Base-by-base conservation (phyloP, 495 filamentous ascomycete genomes). In the Tuber umbilicatum region DNA sequence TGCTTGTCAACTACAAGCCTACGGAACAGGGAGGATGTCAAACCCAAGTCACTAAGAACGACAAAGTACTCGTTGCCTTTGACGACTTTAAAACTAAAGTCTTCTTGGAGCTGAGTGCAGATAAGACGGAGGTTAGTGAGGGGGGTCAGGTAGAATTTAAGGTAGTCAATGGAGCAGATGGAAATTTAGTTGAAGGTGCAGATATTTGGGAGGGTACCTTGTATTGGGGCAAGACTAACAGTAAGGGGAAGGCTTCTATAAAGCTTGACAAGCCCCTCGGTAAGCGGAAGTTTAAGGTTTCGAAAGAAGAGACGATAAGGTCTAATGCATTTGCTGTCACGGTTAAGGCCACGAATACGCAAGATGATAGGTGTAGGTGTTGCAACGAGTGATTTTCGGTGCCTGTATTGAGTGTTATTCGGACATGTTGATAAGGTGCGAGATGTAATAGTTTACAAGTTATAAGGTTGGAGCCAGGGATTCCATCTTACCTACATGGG, bases 31-130 rank as follows among this genome's bases (percentile, higher is more conserved):
- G 75, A 19, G 72, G 75, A 7, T 76, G 72, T 21, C 55, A 71
- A 23, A 4, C 68, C 19, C 17, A 73, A 17, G 71, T 76, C 2
- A 0, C 9, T 17, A 27, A 23, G 3, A 67, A 38, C 12, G 69
- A 74, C 17, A 14, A 74, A 0, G 14, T 76, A 2, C 68, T 76
- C 17, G 41, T 76, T n/a, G 75, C 75, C 2, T 69, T 60, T 64
- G 70, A 73, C 40, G 71, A 67, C 2, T 76, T 70, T 12, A 31
- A 39, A 27, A 43, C 67, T 1, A 40, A 14, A 1, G 19, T 42
- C 9, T 73, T 76, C 43, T 41, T 76, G 19, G 70, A 14, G 38
- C 12, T 17, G 16, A 70, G 67, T 10, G 3, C 17, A 21, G 5
- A 2, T 41, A 37, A 17, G 7, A 37, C 67, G 23, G 35, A 14